These are phyloP conservation scores for Curvularia spicifera DNA, from an alignment of 2,329 filamentous ascomycete genomes.

Conservation along the genomic window DNA sequence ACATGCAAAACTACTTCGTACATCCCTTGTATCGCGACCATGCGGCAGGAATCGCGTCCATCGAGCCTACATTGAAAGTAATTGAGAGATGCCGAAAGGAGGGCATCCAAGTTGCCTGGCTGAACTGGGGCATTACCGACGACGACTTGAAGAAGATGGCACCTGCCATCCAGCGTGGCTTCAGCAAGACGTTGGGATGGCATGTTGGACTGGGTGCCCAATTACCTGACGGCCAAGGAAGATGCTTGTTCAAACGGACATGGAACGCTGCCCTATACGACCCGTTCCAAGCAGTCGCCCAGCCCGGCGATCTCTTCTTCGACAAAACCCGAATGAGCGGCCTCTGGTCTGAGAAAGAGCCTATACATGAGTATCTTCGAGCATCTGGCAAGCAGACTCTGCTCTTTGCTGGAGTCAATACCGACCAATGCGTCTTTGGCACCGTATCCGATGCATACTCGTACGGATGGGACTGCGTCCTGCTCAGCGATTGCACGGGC, in stretches of 20 bases:
- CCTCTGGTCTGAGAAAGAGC: slow-evolving; percentile 51
- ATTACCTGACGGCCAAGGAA: slow-evolving; percentile 48
- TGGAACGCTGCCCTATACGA: slow-evolving; percentile 54
- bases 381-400: slow-evolving; percentile 52
- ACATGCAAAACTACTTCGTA: slow-evolving; percentile 56
- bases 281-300: slow-evolving; percentile 47
- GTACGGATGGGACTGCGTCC: slow-evolving; percentile 52
- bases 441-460: slow-evolving; percentile 53
- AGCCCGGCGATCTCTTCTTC: slow-evolving; percentile 52
- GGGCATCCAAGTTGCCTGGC: slow-evolving; percentile 51
- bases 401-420: slow-evolving; percentile 53
- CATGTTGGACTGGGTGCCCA: slow-evolving; percentile 50
- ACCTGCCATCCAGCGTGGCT: slow-evolving; percentile 51
- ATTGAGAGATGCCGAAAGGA: slow-evolving; percentile 51
- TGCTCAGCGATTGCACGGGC: slow-evolving; percentile 51
- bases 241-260: slow-evolving; percentile 52
- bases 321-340: slow-evolving; percentile 54
- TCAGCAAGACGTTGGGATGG: slow-evolving; percentile 52
- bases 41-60: slow-evolving; percentile 37
- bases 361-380: slow-evolving; percentile 51
- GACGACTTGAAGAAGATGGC: slow-evolving; percentile 49
- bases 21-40: slow-evolving; percentile 41
- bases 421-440: slow-evolving; percentile 53
- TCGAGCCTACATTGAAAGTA: slow-evolving; percentile 48
- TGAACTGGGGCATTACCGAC: slow-evolving; percentile 53